Evolutionary conservation across 2,329 filamentous ascomycete species (phyloP).

Genomic region (Fusarium sp.): DNA sequence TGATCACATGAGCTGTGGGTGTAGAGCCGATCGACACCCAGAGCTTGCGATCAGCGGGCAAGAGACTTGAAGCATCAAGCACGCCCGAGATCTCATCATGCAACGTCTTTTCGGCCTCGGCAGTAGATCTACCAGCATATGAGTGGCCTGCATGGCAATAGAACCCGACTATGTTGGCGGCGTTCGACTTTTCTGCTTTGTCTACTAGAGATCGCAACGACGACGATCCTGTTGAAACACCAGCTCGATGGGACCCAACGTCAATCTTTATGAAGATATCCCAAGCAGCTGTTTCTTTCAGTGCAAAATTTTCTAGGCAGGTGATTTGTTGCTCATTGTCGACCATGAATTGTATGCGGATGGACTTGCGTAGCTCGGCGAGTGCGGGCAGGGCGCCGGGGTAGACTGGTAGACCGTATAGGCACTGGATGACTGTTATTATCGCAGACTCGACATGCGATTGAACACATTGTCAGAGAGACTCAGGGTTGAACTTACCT

Average conservation of each 20-base stretch:
- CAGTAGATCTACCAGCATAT: constrained; percentile 49
- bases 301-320: constrained; percentile 44
- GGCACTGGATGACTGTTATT: constrained; percentile 38
- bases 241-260: constrained; percentile 54
- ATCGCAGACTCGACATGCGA: neutral
- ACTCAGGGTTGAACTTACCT: constrained; percentile 46
- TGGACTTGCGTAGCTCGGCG: constrained; percentile 42
- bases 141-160: constrained; percentile 57
- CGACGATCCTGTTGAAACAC: constrained; percentile 47
- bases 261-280: constrained; percentile 56
- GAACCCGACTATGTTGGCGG: constrained; percentile 52
- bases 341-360: constrained; percentile 55
- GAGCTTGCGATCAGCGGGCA: constrained; percentile 45
- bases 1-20: constrained; percentile 54
- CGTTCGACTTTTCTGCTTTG: constrained; percentile 44
- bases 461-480: neutral
- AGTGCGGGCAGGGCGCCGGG: constrained; percentile 52
- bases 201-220: constrained; percentile 48
- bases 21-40: constrained; percentile 54
- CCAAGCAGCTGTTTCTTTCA: constrained; percentile 43
- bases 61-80: constrained; percentile 49
- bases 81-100: constrained; percentile 50
- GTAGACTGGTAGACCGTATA: constrained; percentile 59
- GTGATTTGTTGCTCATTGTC: constrained; percentile 54
- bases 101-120: constrained; percentile 50